phyloP scores from a whole-genome alignment of 2,329 filamentous ascomycete species.

The Parastagonospora avenae region DNA sequence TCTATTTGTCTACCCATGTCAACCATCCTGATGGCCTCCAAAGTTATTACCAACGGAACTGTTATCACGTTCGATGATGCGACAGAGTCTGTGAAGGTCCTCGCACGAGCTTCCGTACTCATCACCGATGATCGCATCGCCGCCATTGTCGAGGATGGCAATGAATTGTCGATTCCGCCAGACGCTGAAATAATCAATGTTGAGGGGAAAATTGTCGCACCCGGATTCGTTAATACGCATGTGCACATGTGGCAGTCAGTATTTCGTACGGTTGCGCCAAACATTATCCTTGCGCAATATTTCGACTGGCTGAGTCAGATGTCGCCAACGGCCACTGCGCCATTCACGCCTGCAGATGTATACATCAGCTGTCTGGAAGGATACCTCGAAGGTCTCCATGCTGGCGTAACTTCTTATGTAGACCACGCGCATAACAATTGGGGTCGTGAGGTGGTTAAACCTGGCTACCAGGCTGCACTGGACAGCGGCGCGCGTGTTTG shows the following conservation, averaged over 20 bases:
- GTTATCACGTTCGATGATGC: slow-evolving; percentile 51
- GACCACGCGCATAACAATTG: slow-evolving; percentile 47
- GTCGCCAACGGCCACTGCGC: background rate
- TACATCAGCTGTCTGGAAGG: slow-evolving; percentile 41
- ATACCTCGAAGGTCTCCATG: slow-evolving; percentile 56
- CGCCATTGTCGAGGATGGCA: slow-evolving; percentile 10
- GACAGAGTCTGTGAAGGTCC: slow-evolving; percentile 36
- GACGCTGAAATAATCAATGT: slow-evolving; percentile 53
- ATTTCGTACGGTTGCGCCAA: slow-evolving; percentile 58
- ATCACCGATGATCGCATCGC: slow-evolving; percentile 48
- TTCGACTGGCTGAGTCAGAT: slow-evolving; percentile 13
- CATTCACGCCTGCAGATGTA: slow-evolving; percentile 23
- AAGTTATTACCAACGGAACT: slow-evolving; percentile 37
- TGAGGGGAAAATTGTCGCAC: slow-evolving; percentile 56
- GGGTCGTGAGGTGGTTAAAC: slow-evolving; percentile 49
- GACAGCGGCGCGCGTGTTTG: slow-evolving; percentile 52
- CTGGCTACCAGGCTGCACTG: slow-evolving; percentile 54
- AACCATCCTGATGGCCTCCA: background rate
- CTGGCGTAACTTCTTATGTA: slow-evolving; percentile 58
- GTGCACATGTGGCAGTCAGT: slow-evolving; percentile 57
- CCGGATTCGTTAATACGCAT: slow-evolving; percentile 64
- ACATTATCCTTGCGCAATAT: slow-evolving; percentile 47
- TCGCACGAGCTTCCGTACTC: slow-evolving; percentile 51
- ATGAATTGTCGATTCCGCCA: slow-evolving; percentile 19
- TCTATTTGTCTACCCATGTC: too few species aligned